Conservation (phyloP, 306 rosid species). For the Prunus dulcis region DNA sequence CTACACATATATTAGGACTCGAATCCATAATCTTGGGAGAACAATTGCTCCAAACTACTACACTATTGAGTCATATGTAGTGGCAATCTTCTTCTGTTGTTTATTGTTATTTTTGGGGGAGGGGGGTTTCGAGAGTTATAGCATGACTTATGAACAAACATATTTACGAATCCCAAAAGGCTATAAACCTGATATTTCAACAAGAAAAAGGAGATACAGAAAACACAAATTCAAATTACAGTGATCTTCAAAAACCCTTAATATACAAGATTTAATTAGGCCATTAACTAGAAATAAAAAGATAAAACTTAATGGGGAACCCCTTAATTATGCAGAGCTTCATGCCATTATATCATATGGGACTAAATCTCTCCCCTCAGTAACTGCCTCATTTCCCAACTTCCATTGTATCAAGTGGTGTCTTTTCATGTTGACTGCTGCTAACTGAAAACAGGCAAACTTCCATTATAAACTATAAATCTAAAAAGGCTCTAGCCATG, state of each 20-base stretch:
- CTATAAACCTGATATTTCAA: not conserved
- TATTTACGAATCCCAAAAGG: not conserved
- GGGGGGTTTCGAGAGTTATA: not conserved
- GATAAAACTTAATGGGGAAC: not conserved
- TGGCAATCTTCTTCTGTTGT: not conserved
- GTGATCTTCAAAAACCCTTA: conserved; percentile 11
- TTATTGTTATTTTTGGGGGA: not conserved
- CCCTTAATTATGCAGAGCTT: conserved; percentile 13
- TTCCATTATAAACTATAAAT: not conserved
- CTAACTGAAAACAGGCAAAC: conserved; percentile 22
- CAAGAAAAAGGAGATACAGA: conserved; percentile 29
- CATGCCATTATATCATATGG: not conserved
- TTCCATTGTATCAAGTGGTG: conserved; percentile 22
- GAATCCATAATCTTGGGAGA: accelerated
- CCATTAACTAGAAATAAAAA: not conserved
- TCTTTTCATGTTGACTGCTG: conserved; percentile 23
- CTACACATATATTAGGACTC: no score
- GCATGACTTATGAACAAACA: conserved; percentile 19
- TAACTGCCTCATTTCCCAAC: conserved; percentile 10
- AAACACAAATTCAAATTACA: not conserved
- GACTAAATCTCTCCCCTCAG: not conserved
- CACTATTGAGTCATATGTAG: no score
- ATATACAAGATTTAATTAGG: conserved; percentile 10
- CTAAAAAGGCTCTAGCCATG: not conserved
- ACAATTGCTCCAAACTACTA: no score